phyloP scores from a whole-genome alignment of 129 eudicot genomes.

The Scalesia atractyloides region DNA sequence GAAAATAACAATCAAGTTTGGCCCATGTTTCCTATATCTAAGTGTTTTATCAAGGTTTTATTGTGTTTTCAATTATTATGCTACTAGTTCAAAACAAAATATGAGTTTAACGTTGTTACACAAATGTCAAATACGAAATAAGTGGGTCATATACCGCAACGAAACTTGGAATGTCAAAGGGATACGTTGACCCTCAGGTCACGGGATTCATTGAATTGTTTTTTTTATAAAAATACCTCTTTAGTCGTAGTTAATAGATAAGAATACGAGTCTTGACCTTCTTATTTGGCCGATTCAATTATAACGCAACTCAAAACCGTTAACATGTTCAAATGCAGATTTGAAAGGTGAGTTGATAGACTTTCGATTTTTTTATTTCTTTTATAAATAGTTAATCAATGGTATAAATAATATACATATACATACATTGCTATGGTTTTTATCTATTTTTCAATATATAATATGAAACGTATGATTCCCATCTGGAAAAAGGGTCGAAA shows the following conservation, averaged over 20 bases:
- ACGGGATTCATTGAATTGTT: no score
- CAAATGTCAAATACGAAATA: not conserved
- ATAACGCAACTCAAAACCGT: not conserved
- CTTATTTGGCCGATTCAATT: no score
- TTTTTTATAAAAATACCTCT: no score
- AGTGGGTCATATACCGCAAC: not conserved
- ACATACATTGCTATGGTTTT: not conserved
- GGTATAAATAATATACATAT: not conserved
- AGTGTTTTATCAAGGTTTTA: slow-evolving; percentile 4
- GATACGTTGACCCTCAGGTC: no score
- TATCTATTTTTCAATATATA: not conserved
- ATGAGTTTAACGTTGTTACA: not conserved
- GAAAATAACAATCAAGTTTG: slow-evolving; percentile 38
- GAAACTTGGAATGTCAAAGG: no score
- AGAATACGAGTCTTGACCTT: no score
- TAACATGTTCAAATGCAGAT: not conserved
- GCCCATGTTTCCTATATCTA: slow-evolving; percentile 35
- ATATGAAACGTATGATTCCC: not conserved
- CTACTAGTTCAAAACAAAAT: not conserved
- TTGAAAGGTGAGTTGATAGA: not conserved
- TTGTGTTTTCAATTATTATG: slow-evolving; percentile 2
- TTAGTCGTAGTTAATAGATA: no score
- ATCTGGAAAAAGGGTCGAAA: slow-evolving; percentile 29
- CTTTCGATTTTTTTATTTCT: not conserved
- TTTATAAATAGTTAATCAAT: not conserved